Base-by-base conservation (phyloP, 129 eudicot species). In the Lactuca sativa region DNA sequence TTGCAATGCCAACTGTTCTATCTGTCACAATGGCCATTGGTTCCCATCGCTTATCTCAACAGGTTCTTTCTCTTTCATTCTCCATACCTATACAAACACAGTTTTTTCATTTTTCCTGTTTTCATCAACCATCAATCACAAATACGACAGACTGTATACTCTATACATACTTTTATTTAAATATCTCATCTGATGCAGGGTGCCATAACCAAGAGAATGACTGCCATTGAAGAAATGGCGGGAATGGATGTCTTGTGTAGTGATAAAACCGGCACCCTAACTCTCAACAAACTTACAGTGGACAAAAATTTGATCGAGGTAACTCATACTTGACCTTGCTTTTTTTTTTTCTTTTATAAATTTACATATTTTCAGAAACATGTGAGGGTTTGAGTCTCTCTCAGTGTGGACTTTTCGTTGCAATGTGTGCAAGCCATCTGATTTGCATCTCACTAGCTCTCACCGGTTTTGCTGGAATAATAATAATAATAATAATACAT, bases 181-280 rank as follows among this genome's bases (percentile, higher is more conserved):
- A 25, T 25, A 25, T 25, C 30, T 25, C 3, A 47, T 47, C 8
- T 40, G 10, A 30, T 68, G 59, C 62, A 81, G 82, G 87, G 87
- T 66, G 87, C 87, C 78, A 83, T 83, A 62, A 83, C 87, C 56
- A 79, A 83, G 71, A 83, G 87, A 72, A 83, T 83, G 87, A 83
- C 87, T 4, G 87, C 87, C 10, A 83, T 83, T 21, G 87, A 83
- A 72, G 87, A 83, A 76, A 83, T 83, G 87, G 87, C 87, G 2
- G 84, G 87, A 52, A 83, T 83, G 87, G 87, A 83, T 83, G 87
- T 83, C 67, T 69, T 83, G 66, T 83, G 87, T 47, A 83, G 87
- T 83, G 87, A 83, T 79, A 83, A 83, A 76, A 83, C 87, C 1
- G 87, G 87, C 66, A 83, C 87, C 64, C 57, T 83, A 43, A 83